phyloP scores from a whole-genome alignment of 768 basidiomycete genomes.

The Lepiota venenata region DNA sequence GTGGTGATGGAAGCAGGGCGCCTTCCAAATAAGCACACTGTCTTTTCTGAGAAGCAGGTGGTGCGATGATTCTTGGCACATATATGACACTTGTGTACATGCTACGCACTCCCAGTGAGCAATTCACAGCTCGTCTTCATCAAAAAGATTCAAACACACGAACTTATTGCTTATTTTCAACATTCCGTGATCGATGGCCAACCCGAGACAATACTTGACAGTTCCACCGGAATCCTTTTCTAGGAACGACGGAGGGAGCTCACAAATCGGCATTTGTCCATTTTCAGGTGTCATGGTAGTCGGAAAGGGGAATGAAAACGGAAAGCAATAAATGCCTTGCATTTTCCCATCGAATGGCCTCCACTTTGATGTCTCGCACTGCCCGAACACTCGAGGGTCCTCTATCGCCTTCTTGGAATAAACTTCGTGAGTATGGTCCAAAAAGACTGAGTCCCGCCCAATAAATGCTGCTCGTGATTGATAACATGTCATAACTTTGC shows the following conservation, averaged over 20 bases:
- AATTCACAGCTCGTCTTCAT: background rate
- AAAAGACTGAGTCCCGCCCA: too few species aligned
- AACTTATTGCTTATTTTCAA: background rate
- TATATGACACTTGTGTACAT: background rate
- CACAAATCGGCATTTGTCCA: background rate
- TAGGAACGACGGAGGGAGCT: background rate
- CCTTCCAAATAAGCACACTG: constrained; percentile 11
- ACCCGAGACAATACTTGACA: background rate
- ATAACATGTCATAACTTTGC: background rate
- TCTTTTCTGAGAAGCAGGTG: constrained; percentile 2
- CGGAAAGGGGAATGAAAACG: background rate
- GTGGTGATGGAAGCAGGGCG: constrained; percentile 15
- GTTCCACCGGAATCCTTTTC: background rate
- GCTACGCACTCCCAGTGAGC: background rate
- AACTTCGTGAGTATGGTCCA: background rate
- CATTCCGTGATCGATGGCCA: background rate
- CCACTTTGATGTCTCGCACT: background rate
- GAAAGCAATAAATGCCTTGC: background rate
- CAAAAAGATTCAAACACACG: background rate
- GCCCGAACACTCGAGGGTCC: background rate
- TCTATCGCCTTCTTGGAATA: background rate
- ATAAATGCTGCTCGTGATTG: background rate
- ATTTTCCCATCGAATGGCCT: background rate
- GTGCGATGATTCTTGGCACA: background rate
- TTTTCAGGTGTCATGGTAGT: background rate